phyloP scores from a whole-genome alignment of 1,284 basidiomycete species.

The Ceratobasidium sp. region DNA sequence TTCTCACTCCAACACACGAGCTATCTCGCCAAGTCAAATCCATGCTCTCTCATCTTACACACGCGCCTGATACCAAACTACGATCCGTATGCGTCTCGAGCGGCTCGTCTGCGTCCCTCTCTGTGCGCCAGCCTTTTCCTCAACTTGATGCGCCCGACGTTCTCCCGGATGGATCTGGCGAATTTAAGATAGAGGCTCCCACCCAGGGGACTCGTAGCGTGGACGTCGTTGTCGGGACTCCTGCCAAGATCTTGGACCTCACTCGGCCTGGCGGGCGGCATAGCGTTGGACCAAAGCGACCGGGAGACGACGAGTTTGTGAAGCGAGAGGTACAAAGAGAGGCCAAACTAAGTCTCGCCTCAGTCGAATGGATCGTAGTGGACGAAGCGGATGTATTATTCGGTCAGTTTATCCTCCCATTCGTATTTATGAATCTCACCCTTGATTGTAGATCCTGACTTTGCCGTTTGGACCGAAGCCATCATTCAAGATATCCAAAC shows the following conservation, averaged over 20 bases:
- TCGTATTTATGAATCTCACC: background rate
- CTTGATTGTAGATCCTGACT: slow-evolving; percentile 76
- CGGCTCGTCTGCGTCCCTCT: slow-evolving; percentile 55
- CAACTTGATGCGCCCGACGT: background rate
- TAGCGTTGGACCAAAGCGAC: slow-evolving; percentile 32
- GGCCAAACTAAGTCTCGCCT: slow-evolving; percentile 69
- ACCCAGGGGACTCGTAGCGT: slow-evolving; percentile 59
- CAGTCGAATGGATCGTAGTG: slow-evolving; percentile 85
- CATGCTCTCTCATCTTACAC: slow-evolving; percentile 66
- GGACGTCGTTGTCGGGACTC: slow-evolving; percentile 83
- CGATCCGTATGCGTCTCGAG: slow-evolving; percentile 76
- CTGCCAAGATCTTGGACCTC: slow-evolving; percentile 54
- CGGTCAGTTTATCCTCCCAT: slow-evolving; percentile 62
- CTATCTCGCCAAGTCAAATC: slow-evolving; percentile 84
- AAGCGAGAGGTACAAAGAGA: slow-evolving; percentile 50
- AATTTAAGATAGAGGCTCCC: slow-evolving; percentile 49
- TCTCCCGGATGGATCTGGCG: slow-evolving; percentile 12
- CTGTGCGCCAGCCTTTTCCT: slow-evolving; percentile 11
- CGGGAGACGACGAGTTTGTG: slow-evolving; percentile 10
- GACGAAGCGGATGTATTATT: slow-evolving; percentile 93
- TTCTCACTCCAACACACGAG: slow-evolving; percentile 90
- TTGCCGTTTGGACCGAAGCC: slow-evolving; percentile 74
- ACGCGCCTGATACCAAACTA: slow-evolving; percentile 68
- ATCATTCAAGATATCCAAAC: slow-evolving; percentile 75
- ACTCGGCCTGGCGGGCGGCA: slow-evolving; percentile 32